Base-by-base conservation (phyloP, 495 filamentous ascomycete genomes). In the Hypoxylon rickii region DNA sequence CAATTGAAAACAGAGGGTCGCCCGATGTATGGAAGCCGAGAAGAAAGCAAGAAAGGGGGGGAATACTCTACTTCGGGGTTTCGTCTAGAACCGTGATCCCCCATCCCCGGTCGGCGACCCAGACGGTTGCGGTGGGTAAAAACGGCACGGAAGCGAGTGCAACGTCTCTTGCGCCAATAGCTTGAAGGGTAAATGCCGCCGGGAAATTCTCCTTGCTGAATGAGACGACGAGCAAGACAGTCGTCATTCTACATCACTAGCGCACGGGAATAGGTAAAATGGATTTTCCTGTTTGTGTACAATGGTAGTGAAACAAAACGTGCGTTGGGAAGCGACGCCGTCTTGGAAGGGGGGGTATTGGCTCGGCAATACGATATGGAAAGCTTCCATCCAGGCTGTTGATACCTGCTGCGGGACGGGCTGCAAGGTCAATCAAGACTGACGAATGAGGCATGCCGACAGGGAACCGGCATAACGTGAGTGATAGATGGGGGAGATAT, bases 81-180 rank as follows among this genome's bases (percentile, higher is more conserved):
- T 63, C 59, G 59, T 58, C 40, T 63, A 44, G 53, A 57, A 54
- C 59, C 59, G 53, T 33, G 22, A 50, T 52, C 53, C 24, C 24
- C 24, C 49, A 49, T 58, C 48, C 52, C 53, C 59, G 59, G 53
- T 63, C 59, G 59, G 53, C 53, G 59, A 58, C 53, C 59, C 59
- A 63, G 59, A 63, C 31, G 59, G 59, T 49, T 63, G 54, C 59
- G 59, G 59, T 58, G 59, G 59, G 53, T 58, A 57, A 33, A 57
- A 29, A 18, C 59, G 59, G 59, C 34, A 52, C 58, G 58, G 58
- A 57, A 62, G 52, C 52, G 58, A 57, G 59, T 58, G 59, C 50
- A 58, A 63, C 59, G 53, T 63, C 43, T 36, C 53, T 52, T 44
- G 48, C 44, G 38, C 48, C 44, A 58, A 58, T 36, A 19, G 17